phyloP scores from a whole-genome alignment of 2,329 filamentous ascomycete genomes.

The Botryosphaeria dothidea region DNA sequence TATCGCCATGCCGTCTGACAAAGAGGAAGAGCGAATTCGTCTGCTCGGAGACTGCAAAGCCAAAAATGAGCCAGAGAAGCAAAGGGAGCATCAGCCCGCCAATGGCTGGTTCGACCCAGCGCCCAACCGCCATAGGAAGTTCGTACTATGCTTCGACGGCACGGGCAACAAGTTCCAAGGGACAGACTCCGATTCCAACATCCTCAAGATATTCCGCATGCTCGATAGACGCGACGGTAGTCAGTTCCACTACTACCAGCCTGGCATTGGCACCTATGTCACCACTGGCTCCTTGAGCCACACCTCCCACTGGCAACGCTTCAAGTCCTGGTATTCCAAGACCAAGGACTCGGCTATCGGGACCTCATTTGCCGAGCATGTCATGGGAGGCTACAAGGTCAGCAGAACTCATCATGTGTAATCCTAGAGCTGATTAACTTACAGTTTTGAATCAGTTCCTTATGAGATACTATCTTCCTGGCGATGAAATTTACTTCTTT shows the following conservation, averaged over 20 bases:
- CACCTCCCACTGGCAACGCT: constrained; percentile 56
- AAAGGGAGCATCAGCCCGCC: not conserved
- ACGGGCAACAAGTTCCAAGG: constrained; percentile 26
- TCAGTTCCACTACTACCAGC: constrained; percentile 27
- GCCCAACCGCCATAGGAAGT: constrained; percentile 54
- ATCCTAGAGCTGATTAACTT: constrained; percentile 58
- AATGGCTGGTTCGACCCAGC: not conserved
- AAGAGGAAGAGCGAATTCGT: not conserved
- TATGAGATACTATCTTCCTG: constrained; percentile 51
- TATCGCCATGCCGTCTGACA: not conserved
- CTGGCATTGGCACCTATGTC: constrained; percentile 72
- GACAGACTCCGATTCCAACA: constrained; percentile 25
- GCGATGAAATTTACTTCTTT: constrained; percentile 51
- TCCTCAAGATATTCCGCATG: constrained; percentile 26
- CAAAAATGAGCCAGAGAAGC: not conserved
- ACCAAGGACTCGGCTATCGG: constrained; percentile 79
- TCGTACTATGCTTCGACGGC: constrained; percentile 44
- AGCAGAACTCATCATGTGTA: constrained; percentile 42
- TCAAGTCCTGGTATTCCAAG: constrained; percentile 69
- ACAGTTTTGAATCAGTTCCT: constrained; percentile 36
- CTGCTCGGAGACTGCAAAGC: not conserved
- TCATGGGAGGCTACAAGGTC: constrained; percentile 80
- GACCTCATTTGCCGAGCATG: constrained; percentile 78
- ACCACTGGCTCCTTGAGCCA: constrained; percentile 61
- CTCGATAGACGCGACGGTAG: constrained; percentile 22